Conservation (phyloP, 352 stramenopile genomes). For the Aphanomyces stellatus region DNA sequence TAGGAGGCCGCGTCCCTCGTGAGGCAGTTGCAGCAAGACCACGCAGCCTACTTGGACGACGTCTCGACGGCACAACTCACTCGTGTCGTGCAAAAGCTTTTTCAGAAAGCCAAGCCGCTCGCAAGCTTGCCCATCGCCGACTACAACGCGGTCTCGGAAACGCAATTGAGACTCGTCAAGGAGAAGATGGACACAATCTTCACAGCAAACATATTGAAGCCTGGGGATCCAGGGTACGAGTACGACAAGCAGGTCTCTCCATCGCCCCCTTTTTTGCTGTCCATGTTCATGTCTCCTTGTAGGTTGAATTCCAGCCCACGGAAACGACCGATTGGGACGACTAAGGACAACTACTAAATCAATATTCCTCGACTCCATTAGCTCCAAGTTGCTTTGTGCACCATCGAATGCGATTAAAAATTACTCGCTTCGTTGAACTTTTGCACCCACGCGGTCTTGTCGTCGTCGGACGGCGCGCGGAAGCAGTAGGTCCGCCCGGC, state of each 20-base stretch:
- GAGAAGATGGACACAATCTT: slow-evolving; percentile 66
- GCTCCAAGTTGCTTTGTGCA: no score
- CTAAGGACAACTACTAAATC: neutral
- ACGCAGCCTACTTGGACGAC: slow-evolving; percentile 3
- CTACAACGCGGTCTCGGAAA: slow-evolving; percentile 71
- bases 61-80: neutral
- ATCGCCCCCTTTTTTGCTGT: neutral
- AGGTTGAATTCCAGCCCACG: neutral
- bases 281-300: neutral
- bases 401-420: neutral
- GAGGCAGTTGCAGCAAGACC: neutral
- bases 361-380: no score
- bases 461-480: slow-evolving; percentile 9
- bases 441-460: slow-evolving; percentile 1
- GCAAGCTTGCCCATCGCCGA: slow-evolving; percentile 44
- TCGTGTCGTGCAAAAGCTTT: neutral
- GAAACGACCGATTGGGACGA: slow-evolving; percentile 12
- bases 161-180: slow-evolving; percentile 59
- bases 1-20: neutral
- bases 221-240: slow-evolving; percentile 42
- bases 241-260: slow-evolving; percentile 58
- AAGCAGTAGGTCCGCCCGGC: slow-evolving; percentile 9
- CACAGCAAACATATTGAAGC: slow-evolving; percentile 45
- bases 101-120: neutral
- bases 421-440: slow-evolving; percentile 20